phyloP scores from a whole-genome alignment of 495 filamentous ascomycete genomes.

The Aspergillus olivimuriae region DNA sequence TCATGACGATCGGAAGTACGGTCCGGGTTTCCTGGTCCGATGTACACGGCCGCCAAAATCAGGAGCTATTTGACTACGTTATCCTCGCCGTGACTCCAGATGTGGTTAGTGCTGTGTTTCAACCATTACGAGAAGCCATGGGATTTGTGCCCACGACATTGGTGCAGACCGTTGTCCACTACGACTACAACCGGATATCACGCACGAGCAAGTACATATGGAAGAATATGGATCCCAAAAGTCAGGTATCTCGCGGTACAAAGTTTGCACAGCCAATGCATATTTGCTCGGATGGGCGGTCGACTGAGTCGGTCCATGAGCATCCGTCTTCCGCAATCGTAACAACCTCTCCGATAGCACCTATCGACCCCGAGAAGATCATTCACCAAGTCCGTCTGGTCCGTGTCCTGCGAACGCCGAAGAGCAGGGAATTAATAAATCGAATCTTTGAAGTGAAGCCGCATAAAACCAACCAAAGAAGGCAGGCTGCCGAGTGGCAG shows the following conservation, averaged over 20 bases:
- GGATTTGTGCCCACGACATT: slow-evolving; percentile 32
- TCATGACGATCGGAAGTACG: slow-evolving; percentile 6
- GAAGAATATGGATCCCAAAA: no score
- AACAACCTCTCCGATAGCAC: slow-evolving; percentile 26
- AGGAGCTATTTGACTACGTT: slow-evolving; percentile 30
- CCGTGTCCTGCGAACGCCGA: slow-evolving; percentile 27
- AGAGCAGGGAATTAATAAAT: slow-evolving; percentile 28
- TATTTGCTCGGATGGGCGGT: slow-evolving; percentile 16
- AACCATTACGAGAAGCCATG: slow-evolving; percentile 30
- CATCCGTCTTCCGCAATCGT: slow-evolving; percentile 26
- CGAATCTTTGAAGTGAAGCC: slow-evolving; percentile 20
- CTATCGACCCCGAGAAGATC: slow-evolving; percentile 23
- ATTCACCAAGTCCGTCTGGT: slow-evolving; percentile 23
- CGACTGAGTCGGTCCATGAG: slow-evolving; percentile 32
- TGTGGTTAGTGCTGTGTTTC: slow-evolving; percentile 34
- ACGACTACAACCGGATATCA: slow-evolving; percentile 22
- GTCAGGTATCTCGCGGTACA: no score
- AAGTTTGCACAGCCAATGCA: not conserved
- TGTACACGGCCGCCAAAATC: not conserved
- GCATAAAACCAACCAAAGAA: not conserved
- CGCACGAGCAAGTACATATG: not conserved
- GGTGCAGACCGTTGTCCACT: slow-evolving; percentile 40
- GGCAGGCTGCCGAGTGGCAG: slow-evolving; percentile 23
- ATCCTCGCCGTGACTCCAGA: slow-evolving; percentile 43
- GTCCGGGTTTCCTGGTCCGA: slow-evolving; percentile 11